Evolutionary conservation across 108 stramenopile genomes (phyloP), one percentile per base, ranked within the genome.

Genomic region (Ochromonas danica): DNA sequence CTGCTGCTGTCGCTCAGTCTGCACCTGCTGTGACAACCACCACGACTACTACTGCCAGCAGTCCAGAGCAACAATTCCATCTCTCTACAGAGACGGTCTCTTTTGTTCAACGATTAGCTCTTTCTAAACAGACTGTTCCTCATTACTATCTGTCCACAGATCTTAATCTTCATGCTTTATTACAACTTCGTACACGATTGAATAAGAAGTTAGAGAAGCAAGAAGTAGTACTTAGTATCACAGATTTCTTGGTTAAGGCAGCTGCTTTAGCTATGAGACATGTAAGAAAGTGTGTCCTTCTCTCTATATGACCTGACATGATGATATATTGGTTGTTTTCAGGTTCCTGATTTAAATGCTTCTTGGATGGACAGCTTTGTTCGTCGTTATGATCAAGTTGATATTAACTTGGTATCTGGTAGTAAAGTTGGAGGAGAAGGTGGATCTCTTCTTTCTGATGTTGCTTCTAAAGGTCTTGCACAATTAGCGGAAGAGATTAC

Each of bases 61-160:
- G 78, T 90, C 10, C 74, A 81, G 17, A 90, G 91, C 27, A 71
- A 84, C n/a, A 94, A 79, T 86, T 89, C 63, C 82, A 90, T 63
- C 81, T 88, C 72, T 79, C 79, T 60, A 85, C 85, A 57, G 88
- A 86, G 79, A 71, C 86, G 42, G 80, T 84, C 63, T 40, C 3
- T 2, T 3, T 91, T 41, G 95, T 94, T n/a, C 79, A 86, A 22
- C 86, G 86, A 30, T 85, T 97, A 61, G 82, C 95, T 0, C 70
- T 87, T 42, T 88, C 90, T 77, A 98, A 97, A 88, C 86, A 86
- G 67, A 91, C 91, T 61, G 95, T 98, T 22, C 97, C 98, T 0
- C 96, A 97, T 83, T 97, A 95, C 88, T 99, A 97, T 84, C 93
- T 97, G 2, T 92, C 96, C 43, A 87, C 94, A 28, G 96, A 97